These are phyloP conservation scores for Elaeis guineensis DNA, from an alignment of 176 grass and related monocot species.

Conservation along the genomic window DNA sequence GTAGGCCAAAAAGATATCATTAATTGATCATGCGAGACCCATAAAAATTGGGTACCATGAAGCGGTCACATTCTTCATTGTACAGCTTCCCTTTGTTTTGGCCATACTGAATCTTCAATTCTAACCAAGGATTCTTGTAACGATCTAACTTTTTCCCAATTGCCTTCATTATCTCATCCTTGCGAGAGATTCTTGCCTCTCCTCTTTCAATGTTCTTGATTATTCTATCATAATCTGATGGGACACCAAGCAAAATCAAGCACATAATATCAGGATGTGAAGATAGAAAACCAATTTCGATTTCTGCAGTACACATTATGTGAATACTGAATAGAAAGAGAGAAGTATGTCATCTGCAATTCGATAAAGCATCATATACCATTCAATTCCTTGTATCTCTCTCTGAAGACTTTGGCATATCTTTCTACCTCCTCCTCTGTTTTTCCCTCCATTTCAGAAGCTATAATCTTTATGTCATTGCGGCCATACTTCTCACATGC, in stretches of 20 bases:
- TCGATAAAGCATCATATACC: constrained; percentile 29
- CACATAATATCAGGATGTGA: background rate
- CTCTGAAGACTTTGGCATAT: constrained; percentile 78
- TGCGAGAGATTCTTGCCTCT: constrained; percentile 84
- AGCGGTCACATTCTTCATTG: constrained; percentile 96
- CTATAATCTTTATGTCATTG: constrained; percentile 83
- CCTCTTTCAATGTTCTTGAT: constrained; percentile 98
- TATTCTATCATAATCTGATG: constrained; percentile 90
- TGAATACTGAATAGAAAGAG: background rate
- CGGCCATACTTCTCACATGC: constrained; percentile 96
- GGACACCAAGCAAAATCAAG: constrained; percentile 1
- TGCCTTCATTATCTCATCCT: constrained; percentile 95
- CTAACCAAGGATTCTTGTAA: constrained; percentile 97
- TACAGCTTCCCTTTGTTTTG: constrained; percentile 97
- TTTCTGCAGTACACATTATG: background rate
- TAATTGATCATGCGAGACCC: too few species aligned
- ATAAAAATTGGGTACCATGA: constrained; percentile 56
- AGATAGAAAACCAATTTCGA: constrained; percentile 3
- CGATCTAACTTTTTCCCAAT: constrained; percentile 92
- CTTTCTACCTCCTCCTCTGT: constrained; percentile 92
- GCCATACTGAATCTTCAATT: constrained; percentile 95
- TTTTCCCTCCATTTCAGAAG: constrained; percentile 90
- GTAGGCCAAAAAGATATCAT: too few species aligned
- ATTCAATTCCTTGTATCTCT: constrained; percentile 88
- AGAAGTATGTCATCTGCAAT: background rate